phyloP scores from a whole-genome alignment of 2,329 filamentous ascomycete genomes.

The Xylaria sp. region DNA sequence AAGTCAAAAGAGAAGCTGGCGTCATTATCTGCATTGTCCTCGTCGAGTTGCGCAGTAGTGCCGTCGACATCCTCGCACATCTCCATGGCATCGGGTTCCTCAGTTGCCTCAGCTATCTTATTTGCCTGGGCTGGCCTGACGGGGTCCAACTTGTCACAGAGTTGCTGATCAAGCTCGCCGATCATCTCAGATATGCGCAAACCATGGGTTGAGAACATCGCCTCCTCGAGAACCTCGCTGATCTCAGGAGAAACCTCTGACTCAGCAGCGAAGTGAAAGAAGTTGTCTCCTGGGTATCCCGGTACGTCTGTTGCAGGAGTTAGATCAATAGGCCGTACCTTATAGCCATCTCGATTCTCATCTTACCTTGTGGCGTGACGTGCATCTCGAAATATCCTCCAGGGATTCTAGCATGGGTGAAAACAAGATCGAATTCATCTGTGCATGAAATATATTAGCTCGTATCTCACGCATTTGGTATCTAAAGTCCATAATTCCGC shows the following conservation, averaged over 20 bases:
- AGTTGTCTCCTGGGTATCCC: slow-evolving; percentile 24
- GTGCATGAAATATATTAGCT: neutral
- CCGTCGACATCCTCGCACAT: too few species aligned
- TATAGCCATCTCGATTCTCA: neutral
- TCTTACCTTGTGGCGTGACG: slow-evolving; percentile 35
- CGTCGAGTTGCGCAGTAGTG: too few species aligned
- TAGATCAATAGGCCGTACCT: neutral
- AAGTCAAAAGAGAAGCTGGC: neutral
- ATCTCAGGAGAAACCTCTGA: slow-evolving; percentile 21
- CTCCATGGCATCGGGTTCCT: too few species aligned
- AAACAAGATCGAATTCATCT: slow-evolving; percentile 63
- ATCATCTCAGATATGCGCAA: slow-evolving; percentile 24
- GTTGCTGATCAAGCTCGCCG: slow-evolving; percentile 28
- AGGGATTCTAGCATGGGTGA: slow-evolving; percentile 28
- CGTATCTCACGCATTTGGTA: neutral
- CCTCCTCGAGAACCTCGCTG: slow-evolving; percentile 22
- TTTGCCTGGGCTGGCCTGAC: too few species aligned
- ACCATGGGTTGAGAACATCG: slow-evolving; percentile 19
- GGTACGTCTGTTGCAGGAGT: slow-evolving; percentile 13
- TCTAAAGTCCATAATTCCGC: too few species aligned
- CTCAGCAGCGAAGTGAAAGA: slow-evolving; percentile 26
- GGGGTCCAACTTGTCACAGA: slow-evolving; percentile 20
- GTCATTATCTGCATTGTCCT: slow-evolving; percentile 16
- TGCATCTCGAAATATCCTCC: slow-evolving; percentile 34
- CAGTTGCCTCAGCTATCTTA: too few species aligned